phyloP scores from a whole-genome alignment of 2,329 filamentous ascomycete genomes.

The Corinectria fuckeliana region DNA sequence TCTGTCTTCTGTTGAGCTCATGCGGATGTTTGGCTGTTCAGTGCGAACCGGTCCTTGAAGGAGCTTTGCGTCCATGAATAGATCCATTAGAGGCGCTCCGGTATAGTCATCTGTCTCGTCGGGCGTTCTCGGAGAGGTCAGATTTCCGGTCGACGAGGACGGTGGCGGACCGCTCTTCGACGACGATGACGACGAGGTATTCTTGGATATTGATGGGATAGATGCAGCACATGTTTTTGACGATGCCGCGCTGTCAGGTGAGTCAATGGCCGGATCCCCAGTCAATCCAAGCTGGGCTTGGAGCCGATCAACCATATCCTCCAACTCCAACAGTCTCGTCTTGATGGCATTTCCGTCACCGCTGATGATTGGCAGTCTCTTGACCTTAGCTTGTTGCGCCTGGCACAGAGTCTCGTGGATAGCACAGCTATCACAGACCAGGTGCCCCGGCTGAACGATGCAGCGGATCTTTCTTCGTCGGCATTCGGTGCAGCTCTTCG shows the following conservation, averaged over 20 bases:
- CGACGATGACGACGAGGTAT: too few relatives aligned
- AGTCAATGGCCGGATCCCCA: neutral
- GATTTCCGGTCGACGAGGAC: neutral
- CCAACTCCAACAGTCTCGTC: neutral
- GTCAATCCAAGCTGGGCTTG: neutral
- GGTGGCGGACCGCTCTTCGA: neutral
- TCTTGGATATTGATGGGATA: neutral
- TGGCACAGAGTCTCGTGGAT: neutral
- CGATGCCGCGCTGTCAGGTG: neutral
- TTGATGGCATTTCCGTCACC: neutral
- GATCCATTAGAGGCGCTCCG: too few relatives aligned
- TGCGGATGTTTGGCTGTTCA: too few relatives aligned
- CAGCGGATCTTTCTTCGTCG: conserved; percentile 58
- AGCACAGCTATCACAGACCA: neutral
- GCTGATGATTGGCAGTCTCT: neutral
- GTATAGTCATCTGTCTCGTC: too few relatives aligned
- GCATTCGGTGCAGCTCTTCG: conserved; percentile 48
- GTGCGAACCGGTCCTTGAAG: too few relatives aligned
- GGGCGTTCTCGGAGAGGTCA: neutral
- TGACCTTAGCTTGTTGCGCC: neutral
- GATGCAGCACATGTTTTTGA: neutral
- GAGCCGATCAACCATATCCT: neutral
- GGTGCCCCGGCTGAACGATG: conserved; percentile 29
- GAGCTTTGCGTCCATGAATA: too few relatives aligned
- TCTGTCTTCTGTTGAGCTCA: too few relatives aligned